Conservation (phyloP, 768 basidiomycete species). For the Hypsizygus marmoreus region DNA sequence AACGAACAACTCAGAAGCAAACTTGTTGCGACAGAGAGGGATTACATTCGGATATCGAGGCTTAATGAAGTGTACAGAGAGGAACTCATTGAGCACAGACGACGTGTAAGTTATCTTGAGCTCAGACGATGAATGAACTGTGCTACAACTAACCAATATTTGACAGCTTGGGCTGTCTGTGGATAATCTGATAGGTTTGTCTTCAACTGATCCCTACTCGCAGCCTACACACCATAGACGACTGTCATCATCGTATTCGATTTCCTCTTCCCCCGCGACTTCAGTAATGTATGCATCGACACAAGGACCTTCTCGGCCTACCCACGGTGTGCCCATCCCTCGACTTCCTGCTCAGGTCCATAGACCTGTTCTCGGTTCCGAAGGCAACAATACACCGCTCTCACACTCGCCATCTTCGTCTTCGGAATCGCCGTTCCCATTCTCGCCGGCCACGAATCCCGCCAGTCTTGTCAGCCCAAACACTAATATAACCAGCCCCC, state of each 20-base stretch:
- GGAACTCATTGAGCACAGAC: conserved; percentile 77
- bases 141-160: conserved; percentile 11
- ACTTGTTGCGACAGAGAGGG: conserved; percentile 74
- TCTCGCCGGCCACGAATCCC: conserved; percentile 60
- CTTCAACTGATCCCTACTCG: conserved; percentile 65
- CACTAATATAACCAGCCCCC: conserved; percentile 75
- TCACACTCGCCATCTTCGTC: conserved; percentile 70
- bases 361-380: conserved; percentile 49
- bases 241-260: conserved; percentile 39
- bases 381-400: conserved; percentile 60
- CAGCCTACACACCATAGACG: conserved; percentile 69
- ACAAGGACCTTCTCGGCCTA: conserved; percentile 31
- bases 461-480: conserved; percentile 57
- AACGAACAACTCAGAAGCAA: conserved; percentile 72
- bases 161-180: conserved; percentile 71
- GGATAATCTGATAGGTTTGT: conserved; percentile 76
- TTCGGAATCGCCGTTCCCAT: conserved; percentile 66
- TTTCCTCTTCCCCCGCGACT: conserved; percentile 47
- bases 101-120: conserved; percentile 56
- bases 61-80: conserved; percentile 85
- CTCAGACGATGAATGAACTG: conserved; percentile 6
- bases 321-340: conserved; percentile 74
- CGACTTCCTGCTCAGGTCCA: conserved; percentile 67
- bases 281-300: conserved; percentile 41
- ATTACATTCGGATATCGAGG: conserved; percentile 71